Conservation (phyloP, 208 protist species). For the Acanthamoeba triangularis region DNA sequence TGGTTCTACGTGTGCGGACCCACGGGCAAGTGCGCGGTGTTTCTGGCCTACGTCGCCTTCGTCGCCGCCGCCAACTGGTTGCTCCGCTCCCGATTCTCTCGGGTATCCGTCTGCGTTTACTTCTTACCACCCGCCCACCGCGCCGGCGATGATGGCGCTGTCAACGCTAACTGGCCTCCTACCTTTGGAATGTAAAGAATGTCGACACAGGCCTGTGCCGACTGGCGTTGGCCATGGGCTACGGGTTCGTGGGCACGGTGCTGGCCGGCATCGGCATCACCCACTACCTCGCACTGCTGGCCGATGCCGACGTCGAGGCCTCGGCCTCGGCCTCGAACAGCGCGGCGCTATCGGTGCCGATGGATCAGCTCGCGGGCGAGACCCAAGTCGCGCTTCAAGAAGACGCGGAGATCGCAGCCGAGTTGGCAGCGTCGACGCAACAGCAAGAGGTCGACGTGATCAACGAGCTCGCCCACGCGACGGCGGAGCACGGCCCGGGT, state of each 20-base stretch:
- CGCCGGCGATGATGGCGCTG: neutral
- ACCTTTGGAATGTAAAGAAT: neutral
- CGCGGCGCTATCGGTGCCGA: too few species aligned
- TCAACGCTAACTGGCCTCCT: neutral
- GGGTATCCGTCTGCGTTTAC: neutral
- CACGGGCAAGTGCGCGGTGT: neutral
- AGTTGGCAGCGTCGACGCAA: neutral
- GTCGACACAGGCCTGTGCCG: conserved; percentile 4
- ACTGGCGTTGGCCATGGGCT: neutral
- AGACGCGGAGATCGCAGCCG: neutral
- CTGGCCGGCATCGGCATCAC: conserved; percentile 12
- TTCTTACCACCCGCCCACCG: neutral
- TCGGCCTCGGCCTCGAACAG: neutral
- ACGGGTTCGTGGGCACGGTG: neutral
- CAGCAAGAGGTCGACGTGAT: neutral
- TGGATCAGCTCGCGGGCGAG: neutral
- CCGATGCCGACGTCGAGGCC: neutral
- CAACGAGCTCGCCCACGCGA: neutral
- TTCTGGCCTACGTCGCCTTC: conserved; percentile 15
- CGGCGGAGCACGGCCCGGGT: neutral
- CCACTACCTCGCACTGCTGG: neutral
- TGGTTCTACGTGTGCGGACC: neutral
- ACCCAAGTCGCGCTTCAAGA: neutral
- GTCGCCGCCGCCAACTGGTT: conserved; percentile 3
- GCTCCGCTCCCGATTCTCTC: neutral